Conservation (phyloP, 257 asterid species). For the Anisodus acutangulus region DNA sequence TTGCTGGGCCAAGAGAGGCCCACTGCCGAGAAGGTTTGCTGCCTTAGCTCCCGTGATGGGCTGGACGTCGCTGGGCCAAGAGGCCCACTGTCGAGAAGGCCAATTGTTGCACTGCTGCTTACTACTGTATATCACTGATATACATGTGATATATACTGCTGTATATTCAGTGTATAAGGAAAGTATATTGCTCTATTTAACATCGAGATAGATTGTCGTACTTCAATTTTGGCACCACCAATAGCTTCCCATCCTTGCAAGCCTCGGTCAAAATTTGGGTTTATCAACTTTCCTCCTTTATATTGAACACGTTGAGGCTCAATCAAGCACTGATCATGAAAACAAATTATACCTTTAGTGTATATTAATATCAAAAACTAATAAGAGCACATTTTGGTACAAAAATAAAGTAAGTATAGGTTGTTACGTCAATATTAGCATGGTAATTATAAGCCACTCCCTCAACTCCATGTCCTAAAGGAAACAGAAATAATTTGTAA, state of each 20-base stretch:
- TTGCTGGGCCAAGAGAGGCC: no score
- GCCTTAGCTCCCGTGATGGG: no score
- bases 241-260: conserved; percentile 4
- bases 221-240: conserved; percentile 7
- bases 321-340: background rate
- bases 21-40: no score
- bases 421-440: conserved; percentile 21
- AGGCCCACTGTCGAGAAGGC: no score
- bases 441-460: conserved; percentile 12
- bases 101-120: no score
- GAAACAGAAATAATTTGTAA: conserved; percentile 1
- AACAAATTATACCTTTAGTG: background rate
- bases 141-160: no score
- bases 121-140: no score
- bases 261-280: conserved; percentile 17
- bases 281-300: conserved; percentile 23
- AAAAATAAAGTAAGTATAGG: background rate
- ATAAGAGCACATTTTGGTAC: background rate
- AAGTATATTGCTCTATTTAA: no score
- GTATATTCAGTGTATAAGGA: no score
- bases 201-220: background rate
- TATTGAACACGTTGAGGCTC: conserved; percentile 26
- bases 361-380: background rate
- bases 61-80: no score
- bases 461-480: conserved; percentile 10